A percentile compares a stretch with the other conserved stretches of the same genome.
Conservation (phyloP, 2,329 filamentous ascomycete genomes). For the Xylaria hypoxylon region DNA sequence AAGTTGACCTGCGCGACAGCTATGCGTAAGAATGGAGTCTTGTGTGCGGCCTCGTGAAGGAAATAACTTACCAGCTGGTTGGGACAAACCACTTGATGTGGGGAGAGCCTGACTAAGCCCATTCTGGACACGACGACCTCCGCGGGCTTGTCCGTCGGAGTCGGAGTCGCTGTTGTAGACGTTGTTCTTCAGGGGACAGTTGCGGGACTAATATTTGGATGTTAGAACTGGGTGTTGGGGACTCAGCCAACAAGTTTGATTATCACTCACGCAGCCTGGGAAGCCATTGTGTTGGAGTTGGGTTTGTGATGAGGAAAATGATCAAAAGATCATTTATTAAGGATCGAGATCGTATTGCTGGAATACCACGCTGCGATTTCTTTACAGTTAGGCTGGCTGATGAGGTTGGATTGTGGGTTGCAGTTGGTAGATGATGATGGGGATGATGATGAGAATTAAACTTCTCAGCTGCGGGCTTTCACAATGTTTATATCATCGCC, state of each 20-base stretch:
- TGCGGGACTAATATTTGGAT: conserved; percentile 35
- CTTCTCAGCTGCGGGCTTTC: conserved; percentile 36
- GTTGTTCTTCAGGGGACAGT: conserved; percentile 48
- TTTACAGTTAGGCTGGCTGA: conserved; percentile 44
- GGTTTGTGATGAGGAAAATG: conserved; percentile 32
- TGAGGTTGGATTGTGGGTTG: conserved; percentile 27
- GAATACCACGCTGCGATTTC: conserved; percentile 33
- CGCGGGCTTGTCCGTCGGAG: conserved; percentile 52
- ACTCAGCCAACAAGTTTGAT: neutral
- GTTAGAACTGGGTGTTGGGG: conserved; percentile 32
- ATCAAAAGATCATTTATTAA: conserved; percentile 24
- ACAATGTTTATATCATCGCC: conserved; percentile 29
- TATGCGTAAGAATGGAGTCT: conserved; percentile 1
- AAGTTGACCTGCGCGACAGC: conserved; percentile 58
- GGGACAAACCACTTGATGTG: conserved; percentile 44
- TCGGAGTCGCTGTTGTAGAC: conserved; percentile 53
- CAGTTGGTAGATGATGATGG: neutral
- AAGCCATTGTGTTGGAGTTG: conserved; percentile 45
- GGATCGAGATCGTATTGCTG: conserved; percentile 1
- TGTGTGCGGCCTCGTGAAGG: neutral
- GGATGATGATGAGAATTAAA: conserved; percentile 24
- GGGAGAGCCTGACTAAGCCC: conserved; percentile 39
- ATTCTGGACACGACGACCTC: conserved; percentile 43
- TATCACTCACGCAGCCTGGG: conserved; percentile 45
- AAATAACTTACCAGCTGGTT: conserved; percentile 44